Percentiles rank a stretch among this genome's conserved stretches.
phyloP scores from a whole-genome alignment of 2,329 filamentous ascomycete genomes.

The Paecilomyces variotii region DNA sequence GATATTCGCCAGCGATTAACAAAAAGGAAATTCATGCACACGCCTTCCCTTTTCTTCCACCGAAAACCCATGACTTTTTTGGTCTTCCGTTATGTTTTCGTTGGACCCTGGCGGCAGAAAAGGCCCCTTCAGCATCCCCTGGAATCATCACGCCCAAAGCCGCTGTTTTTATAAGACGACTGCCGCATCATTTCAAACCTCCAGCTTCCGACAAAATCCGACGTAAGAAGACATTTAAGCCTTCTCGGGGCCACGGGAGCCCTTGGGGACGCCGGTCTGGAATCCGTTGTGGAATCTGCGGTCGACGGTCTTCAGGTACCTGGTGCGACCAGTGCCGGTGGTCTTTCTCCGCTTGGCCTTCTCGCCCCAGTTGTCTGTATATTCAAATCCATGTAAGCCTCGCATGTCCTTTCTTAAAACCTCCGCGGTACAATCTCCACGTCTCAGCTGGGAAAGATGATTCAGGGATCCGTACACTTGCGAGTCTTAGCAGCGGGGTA shows the following conservation, averaged over 20 bases:
- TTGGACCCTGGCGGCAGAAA: slow-evolving; percentile 15
- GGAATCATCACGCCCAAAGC: slow-evolving; percentile 16
- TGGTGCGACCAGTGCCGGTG: slow-evolving; percentile 91
- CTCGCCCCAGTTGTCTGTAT: slow-evolving; percentile 95
- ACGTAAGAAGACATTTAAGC: slow-evolving; percentile 30
- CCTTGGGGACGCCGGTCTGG: slow-evolving; percentile 82
- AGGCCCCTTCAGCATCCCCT: slow-evolving; percentile 28
- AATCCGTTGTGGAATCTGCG: slow-evolving; percentile 98
- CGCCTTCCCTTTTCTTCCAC: slow-evolving; percentile 21
- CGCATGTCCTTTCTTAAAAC: slow-evolving; percentile 2
- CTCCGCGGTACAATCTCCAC: slow-evolving; percentile 8
- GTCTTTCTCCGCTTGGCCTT: slow-evolving; percentile 99
- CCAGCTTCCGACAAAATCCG: slow-evolving; percentile 31
- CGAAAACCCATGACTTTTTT: not conserved
- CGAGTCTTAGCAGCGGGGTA: slow-evolving; percentile 96
- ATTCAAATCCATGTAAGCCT: slow-evolving; percentile 21
- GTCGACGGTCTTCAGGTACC: slow-evolving; percentile 85
- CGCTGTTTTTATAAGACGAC: slow-evolving; percentile 25
- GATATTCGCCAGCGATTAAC: slow-evolving; percentile 32
- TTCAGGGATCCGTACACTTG: slow-evolving; percentile 69
- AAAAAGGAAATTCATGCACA: slow-evolving; percentile 32
- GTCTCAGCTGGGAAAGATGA: slow-evolving; percentile 22
- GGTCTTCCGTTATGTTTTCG: not conserved
- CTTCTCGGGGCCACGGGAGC: slow-evolving; percentile 58
- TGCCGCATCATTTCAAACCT: slow-evolving; percentile 30